Evolutionary conservation across 352 stramenopile genomes (phyloP).

Genomic region (Pythium monospermum): DNA sequence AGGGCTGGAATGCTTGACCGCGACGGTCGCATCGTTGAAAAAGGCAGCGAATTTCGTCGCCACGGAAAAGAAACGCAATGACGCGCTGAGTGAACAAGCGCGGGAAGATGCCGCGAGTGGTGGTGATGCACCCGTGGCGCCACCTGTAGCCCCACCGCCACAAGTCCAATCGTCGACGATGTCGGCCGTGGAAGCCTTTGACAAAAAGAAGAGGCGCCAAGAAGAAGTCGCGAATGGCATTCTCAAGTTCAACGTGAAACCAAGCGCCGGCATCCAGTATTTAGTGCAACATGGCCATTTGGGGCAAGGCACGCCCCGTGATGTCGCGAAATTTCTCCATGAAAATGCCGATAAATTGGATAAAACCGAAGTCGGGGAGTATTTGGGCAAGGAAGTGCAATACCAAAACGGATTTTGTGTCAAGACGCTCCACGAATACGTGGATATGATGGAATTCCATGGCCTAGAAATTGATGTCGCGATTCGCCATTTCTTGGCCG

Average conservation of each 20-base stretch:
- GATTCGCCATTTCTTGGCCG: constrained; percentile 96
- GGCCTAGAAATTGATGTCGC: constrained; percentile 95
- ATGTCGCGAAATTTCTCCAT: constrained; percentile 95
- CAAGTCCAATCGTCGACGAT: constrained; percentile 34
- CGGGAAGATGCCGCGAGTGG: constrained; percentile 46
- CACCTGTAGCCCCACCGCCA: constrained; percentile 13
- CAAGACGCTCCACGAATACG: constrained; percentile 95
- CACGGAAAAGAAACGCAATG: constrained; percentile 40
- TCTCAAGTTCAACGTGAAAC: constrained; percentile 98
- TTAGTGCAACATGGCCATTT: constrained; percentile 91
- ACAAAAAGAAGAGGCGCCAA: constrained; percentile 95
- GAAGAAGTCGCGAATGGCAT: constrained; percentile 96
- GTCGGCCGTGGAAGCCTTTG: constrained; percentile 93
- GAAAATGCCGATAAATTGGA: constrained; percentile 91
- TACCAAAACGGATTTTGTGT: constrained; percentile 92
- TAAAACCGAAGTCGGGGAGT: constrained; percentile 97
- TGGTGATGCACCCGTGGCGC: constrained; percentile 5
- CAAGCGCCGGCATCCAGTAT: constrained; percentile 89
- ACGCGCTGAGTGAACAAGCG: constrained; percentile 22
- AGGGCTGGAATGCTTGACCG: constrained; percentile 91
- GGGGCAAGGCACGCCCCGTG: constrained; percentile 82
- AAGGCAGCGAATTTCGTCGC: constrained; percentile 84
- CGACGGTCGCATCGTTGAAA: constrained; percentile 90
- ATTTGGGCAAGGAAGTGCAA: constrained; percentile 95
- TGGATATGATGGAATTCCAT: constrained; percentile 95